Conservation (phyloP, 2,329 filamentous ascomycete genomes). For the Pezicula rhizophila region DNA sequence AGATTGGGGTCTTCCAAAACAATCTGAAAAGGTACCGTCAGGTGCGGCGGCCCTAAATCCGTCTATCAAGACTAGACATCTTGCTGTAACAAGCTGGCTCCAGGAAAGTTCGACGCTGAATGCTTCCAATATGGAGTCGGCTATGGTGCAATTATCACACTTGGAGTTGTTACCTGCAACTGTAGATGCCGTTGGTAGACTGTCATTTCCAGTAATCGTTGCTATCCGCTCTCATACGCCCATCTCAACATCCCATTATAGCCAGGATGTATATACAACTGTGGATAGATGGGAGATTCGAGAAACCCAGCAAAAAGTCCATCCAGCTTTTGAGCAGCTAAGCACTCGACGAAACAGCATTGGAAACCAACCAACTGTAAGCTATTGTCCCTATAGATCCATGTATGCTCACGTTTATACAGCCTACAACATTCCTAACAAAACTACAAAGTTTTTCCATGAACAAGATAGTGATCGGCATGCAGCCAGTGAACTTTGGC, state of each 20-base stretch:
- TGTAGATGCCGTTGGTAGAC: conserved; percentile 40
- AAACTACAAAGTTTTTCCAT: conserved; percentile 62
- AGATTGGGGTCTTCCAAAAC: conserved; percentile 62
- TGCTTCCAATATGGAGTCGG: conserved; percentile 40
- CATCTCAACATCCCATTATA: conserved; percentile 47
- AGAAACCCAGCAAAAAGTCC: conserved; percentile 59
- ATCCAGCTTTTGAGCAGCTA: conserved; percentile 73
- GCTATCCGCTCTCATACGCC: conserved; percentile 63
- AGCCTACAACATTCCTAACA: conserved; percentile 45
- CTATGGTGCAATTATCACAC: conserved; percentile 62
- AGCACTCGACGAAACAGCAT: conserved; percentile 55
- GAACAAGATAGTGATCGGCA: conserved; percentile 63
- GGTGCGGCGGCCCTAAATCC: conserved; percentile 43
- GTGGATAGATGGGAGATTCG: conserved; percentile 78
- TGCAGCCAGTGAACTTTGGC: conserved; percentile 64
- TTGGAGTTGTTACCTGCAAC: conserved; percentile 67
- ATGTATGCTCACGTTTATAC: conserved; percentile 8
- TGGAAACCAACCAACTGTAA: conserved; percentile 19
- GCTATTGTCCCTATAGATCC: conserved; percentile 6
- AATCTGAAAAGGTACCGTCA: conserved; percentile 47
- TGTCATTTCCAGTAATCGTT: conserved; percentile 54
- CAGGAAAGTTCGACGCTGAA: conserved; percentile 21
- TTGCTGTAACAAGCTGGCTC: conserved; percentile 51
- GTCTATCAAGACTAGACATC: conserved; percentile 46
- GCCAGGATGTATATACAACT: conserved; percentile 63